phyloP scores from a whole-genome alignment of 169 alveolate genomes.

The Eimeria necatrix region DNA sequence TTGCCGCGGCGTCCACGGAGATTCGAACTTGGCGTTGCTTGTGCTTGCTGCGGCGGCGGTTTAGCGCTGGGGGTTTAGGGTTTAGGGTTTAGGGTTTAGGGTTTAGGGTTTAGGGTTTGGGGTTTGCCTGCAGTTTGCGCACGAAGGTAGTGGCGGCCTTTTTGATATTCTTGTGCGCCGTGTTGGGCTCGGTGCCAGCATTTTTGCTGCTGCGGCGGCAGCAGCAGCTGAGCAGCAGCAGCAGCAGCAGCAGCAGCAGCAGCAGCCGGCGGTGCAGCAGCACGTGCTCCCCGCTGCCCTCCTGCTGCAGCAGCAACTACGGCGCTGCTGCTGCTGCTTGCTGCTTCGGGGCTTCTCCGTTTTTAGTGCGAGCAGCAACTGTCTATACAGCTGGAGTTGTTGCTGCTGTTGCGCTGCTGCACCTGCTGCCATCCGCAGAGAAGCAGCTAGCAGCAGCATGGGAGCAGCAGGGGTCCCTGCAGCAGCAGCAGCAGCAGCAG shows the following conservation, averaged over 20 bases:
- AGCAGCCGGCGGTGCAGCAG: neutral
- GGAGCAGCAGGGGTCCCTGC: neutral
- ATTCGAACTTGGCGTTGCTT: neutral
- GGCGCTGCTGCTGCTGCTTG: conserved; percentile 49
- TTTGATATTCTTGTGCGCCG: conserved; percentile 55
- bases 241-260: conserved; percentile 26
- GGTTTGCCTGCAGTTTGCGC: conserved; percentile 21
- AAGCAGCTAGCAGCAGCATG: conserved; percentile 3
- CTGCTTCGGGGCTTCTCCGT: conserved; percentile 38
- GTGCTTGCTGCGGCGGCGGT: conserved; percentile 9
- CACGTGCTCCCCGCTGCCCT: neutral
- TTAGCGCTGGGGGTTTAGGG: neutral
- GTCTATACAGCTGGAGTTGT: conserved; percentile 69
- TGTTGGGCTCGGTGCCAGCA: conserved; percentile 66
- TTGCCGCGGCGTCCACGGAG: neutral
- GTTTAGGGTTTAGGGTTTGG: neutral
- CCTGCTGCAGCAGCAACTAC: conserved; percentile 58
- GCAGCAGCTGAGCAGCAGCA: conserved; percentile 17
- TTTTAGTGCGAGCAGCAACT: conserved; percentile 21
- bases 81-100: neutral
- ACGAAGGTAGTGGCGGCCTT: conserved; percentile 53
- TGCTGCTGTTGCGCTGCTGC: conserved; percentile 59
- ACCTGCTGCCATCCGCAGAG: conserved; percentile 75
- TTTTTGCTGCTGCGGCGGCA: conserved; percentile 67
- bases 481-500: neutral